These are phyloP conservation scores for Pyrus pyrifolia DNA, from an alignment of 306 rosid species.

Conservation along the genomic window DNA sequence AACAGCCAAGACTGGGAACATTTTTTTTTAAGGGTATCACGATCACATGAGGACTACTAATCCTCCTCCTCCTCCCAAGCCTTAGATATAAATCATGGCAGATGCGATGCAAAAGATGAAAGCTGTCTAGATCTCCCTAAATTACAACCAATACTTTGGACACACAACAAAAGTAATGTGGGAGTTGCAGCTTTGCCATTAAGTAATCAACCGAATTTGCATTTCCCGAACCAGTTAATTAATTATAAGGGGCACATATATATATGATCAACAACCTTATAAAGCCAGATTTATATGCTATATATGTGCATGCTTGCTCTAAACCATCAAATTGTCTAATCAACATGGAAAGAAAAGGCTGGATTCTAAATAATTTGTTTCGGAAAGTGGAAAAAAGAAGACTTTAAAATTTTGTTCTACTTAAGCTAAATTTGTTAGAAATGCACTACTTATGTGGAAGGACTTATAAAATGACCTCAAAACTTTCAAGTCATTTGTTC, in stretches of 20 bases:
- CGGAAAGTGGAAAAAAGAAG: neutral
- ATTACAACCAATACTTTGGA: neutral
- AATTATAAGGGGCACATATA: neutral
- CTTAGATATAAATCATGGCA: neutral
- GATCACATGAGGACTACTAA: conserved; percentile 7
- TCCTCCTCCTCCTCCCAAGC: neutral
- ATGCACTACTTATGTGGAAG: neutral
- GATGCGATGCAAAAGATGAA: neutral
- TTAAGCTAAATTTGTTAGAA: neutral
- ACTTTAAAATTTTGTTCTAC: too few species aligned
- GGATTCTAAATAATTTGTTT: neutral
- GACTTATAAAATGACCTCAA: neutral
- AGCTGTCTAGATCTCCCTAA: neutral
- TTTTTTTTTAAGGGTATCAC: neutral
- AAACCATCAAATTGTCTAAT: neutral
- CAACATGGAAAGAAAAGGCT: neutral
- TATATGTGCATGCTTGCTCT: neutral
- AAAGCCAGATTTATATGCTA: neutral
- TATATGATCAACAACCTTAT: neutral
- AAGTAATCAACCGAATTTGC: conserved; percentile 14
- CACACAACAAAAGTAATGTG: neutral
- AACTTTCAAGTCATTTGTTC: neutral
- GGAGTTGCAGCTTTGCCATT: conserved; percentile 27
- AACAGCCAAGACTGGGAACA: neutral
- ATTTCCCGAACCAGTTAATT: conserved; percentile 5